Evolutionary conservation across 345 rosid genomes (phyloP).

Genomic region (Hibiscus trionum): DNA sequence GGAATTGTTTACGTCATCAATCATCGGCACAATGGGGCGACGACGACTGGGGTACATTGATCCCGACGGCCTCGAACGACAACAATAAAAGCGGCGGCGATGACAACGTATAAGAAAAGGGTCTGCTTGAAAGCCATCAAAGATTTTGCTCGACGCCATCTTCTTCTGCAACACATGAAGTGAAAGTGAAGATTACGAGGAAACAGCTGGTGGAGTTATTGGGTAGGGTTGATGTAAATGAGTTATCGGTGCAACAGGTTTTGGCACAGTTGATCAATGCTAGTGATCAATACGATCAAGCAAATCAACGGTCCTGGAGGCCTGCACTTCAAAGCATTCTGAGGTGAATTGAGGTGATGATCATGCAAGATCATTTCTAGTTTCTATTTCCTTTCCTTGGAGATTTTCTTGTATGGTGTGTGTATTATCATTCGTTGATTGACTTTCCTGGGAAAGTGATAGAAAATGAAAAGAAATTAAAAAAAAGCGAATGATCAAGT

Average conservation of each 20-base stretch:
- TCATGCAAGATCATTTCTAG: background rate
- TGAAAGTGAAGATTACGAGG: slow-evolving; percentile 51
- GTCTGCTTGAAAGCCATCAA: slow-evolving; percentile 13
- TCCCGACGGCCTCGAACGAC: background rate
- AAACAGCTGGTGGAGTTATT: slow-evolving; percentile 46
- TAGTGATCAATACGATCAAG: slow-evolving; percentile 4
- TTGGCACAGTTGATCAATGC: slow-evolving; percentile 26
- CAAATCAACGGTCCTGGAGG: slow-evolving; percentile 42
- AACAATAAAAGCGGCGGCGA: background rate
- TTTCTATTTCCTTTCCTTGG: background rate
- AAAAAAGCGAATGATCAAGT: no score
- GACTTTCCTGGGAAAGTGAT: slow-evolving; percentile 5
- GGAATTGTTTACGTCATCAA: slow-evolving; percentile 40
- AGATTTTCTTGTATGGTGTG: background rate
- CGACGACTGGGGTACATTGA: slow-evolving; percentile 32
- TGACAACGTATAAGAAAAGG: background rate
- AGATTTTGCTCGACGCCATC: background rate
- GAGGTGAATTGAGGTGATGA: slow-evolving; percentile 27
- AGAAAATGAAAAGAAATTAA: background rate
- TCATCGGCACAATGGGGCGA: slow-evolving; percentile 42
- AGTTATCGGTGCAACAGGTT: slow-evolving; percentile 34
- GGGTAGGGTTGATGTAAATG: slow-evolving; percentile 29
- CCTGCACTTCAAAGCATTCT: slow-evolving; percentile 57
- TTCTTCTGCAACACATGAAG: slow-evolving; percentile 16
- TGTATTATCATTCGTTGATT: no score